Evolutionary conservation across 257 asterid species (phyloP).

Genomic region (Galeopsis tetrahit): DNA sequence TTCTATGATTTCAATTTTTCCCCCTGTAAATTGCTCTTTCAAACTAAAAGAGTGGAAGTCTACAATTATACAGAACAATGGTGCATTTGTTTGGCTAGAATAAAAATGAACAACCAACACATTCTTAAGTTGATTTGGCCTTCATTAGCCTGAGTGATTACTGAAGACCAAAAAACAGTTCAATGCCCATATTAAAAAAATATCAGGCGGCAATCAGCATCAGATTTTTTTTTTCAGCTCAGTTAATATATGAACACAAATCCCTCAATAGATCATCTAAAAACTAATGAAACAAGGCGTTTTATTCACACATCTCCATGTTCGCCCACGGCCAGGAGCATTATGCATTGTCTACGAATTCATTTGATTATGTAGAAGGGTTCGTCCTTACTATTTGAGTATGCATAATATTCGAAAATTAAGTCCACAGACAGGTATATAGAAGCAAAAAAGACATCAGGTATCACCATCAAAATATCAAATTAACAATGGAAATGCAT

Average conservation of each 20-base stretch:
- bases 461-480: slow-evolving; percentile 31
- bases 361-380: no score
- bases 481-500: slow-evolving; percentile 18
- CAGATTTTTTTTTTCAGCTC: not conserved
- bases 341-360: no score
- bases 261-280: not conserved
- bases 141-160: not conserved
- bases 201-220: not conserved
- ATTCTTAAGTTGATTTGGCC: not conserved
- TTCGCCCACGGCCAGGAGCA: no score
- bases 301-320: no score
- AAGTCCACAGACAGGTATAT: not conserved
- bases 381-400: not conserved
- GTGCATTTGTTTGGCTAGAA: not conserved
- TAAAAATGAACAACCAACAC: not conserved
- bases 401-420: not conserved
- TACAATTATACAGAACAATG: not conserved
- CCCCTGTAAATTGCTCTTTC: not conserved
- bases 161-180: not conserved
- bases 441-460: slow-evolving; percentile 8
- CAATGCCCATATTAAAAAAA: not conserved
- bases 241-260: not conserved
- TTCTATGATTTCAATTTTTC: not conserved
- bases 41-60: not conserved
- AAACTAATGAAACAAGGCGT: not conserved